Percentiles rank a stretch among this genome's conserved stretches.
Evolutionary conservation across 441 rosid species (phyloP).

Genomic region (Pelargonium australe): DNA sequence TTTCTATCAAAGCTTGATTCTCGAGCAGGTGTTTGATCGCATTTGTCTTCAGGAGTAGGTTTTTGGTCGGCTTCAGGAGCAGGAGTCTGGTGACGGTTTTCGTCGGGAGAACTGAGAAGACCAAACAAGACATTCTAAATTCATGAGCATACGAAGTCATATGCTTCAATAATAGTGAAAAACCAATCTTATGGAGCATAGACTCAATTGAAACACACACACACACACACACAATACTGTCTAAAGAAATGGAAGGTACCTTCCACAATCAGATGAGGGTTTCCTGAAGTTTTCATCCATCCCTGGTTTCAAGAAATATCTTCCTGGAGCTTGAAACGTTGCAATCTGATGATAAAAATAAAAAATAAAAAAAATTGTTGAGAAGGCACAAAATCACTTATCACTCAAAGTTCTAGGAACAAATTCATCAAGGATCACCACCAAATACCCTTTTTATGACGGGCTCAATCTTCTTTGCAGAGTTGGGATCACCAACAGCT

Average conservation of each 20-base stretch:
- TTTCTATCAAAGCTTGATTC: slow-evolving; percentile 42
- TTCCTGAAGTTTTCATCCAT: slow-evolving; percentile 59
- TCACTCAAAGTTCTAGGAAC: slow-evolving; percentile 16
- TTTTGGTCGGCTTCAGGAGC: slow-evolving; percentile 37
- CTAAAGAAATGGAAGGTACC: slow-evolving; percentile 39
- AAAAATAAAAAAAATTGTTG: slow-evolving; percentile 12
- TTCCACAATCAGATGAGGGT: slow-evolving; percentile 61
- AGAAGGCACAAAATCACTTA: slow-evolving; percentile 22
- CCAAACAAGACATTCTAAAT: slow-evolving; percentile 15
- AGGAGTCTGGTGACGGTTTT: slow-evolving; percentile 35
- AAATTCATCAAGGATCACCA: slow-evolving; percentile 25
- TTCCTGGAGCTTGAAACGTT: slow-evolving; percentile 62
- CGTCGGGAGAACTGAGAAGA: slow-evolving; percentile 73
- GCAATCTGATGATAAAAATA: slow-evolving; percentile 62
- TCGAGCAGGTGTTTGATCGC: slow-evolving; percentile 36
- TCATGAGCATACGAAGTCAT: slow-evolving; percentile 12
- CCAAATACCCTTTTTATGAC: slow-evolving; percentile 61
- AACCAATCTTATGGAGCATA: neutral
- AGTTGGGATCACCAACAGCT: slow-evolving; percentile 67
- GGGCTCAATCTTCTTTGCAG: slow-evolving; percentile 61
- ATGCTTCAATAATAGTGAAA: neutral
- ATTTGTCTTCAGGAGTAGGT: slow-evolving; percentile 43
- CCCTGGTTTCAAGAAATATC: slow-evolving; percentile 68
- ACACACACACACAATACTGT: neutral
- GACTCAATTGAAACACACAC: too few relatives aligned